Base-by-base conservation (phyloP, 257 asterid species). In the Solanum pinnatisectum region DNA sequence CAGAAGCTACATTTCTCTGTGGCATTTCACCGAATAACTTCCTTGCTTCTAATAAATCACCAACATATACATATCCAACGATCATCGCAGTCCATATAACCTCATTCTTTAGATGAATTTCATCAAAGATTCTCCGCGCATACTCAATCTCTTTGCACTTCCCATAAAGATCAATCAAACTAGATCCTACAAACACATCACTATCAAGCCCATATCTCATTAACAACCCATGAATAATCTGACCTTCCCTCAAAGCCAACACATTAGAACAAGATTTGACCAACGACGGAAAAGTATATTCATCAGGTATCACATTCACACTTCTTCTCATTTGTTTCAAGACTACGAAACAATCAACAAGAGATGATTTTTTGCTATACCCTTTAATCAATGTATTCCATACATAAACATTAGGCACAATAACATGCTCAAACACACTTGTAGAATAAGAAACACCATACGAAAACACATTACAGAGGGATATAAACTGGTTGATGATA, bases 71-170 rank as follows among this genome's bases (percentile, higher is more conserved):
- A 91, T 90, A 92, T 70, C 95, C 95, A 71, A 88, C 91, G 89
- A 95, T 91, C 93, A 94, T 88, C 65, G 97, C 94, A 84, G 97
- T 95, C 97, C 98, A 95, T 10, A 95, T 88, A 81, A 94, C 94
- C 89, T 89, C 96, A 88, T 94, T 94, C 78, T 88, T 93, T 22
- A 86, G 83, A 44, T 91, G 52, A 95, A 95, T 92, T 84, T 56
- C 95, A 49, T 93, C 95, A 44, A 95, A 95, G 86, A 94, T 71
- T 89, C 92, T 92, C 25, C 93, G 91, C 6, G 97, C 97, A 49
- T 88, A 90, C 7, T 89, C 92, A 87, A 94, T 92, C 86, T 91
- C 92, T 76, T 83, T 88, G 84, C 98, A 95, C 87, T 95, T 94
- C 2, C 98, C 97, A 73, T 94, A 95, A 36, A 94, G 94, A 90